Base-by-base conservation (phyloP, 306 rosid species). In the Quercus bicolor region DNA sequence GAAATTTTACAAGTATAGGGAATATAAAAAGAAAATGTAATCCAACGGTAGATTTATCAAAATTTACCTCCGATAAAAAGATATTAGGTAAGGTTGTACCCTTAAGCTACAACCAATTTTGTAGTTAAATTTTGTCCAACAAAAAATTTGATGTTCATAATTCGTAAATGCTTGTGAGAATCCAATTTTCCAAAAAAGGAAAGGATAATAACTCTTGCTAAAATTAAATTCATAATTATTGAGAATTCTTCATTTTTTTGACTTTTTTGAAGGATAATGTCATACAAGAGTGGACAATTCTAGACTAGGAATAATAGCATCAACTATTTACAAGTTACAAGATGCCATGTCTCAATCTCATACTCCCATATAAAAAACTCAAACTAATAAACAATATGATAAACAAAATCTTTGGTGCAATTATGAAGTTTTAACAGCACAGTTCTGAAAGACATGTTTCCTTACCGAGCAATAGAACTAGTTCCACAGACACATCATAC, bases 291-390 rank as follows among this genome's bases (percentile, higher is more conserved):
- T 48, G 54, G 37, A 64, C 31, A 77, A 79, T 72, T 26, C 23
- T 56, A 24, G 56, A 53, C 64, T 74, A 65, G 23, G 55, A 78
- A 70, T 43, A 59, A 80, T 34, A 74, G 85, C 82, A 65, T 64
- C 52, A 81, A 81, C 74, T 80, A 85, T 85, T 68, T 80, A 88
- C 87, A 88, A 76, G 84, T 85, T 84, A 51, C 84, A 69, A 31
- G 79, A 79, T 24, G 78, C 78, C 75, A 64, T 75, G 72, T 20
- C 64, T 69, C 54, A 18, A 68, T 20, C 64, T 69, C 57, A 18
- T 68, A 51, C 72, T 14, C 56, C 33, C 43, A 24, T 61, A 33
- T 24, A 51, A 72, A 77, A 74, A 83, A 20, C 37, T 75, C 72
- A 75, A 69, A 75, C 73, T 73, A 56, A 33, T 51, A 65, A 62